Percentiles rank a stretch among this genome's conserved stretches.
Evolutionary conservation across 179 eudicot species (phyloP).

Genomic region (Corrigiola litoralis): DNA sequence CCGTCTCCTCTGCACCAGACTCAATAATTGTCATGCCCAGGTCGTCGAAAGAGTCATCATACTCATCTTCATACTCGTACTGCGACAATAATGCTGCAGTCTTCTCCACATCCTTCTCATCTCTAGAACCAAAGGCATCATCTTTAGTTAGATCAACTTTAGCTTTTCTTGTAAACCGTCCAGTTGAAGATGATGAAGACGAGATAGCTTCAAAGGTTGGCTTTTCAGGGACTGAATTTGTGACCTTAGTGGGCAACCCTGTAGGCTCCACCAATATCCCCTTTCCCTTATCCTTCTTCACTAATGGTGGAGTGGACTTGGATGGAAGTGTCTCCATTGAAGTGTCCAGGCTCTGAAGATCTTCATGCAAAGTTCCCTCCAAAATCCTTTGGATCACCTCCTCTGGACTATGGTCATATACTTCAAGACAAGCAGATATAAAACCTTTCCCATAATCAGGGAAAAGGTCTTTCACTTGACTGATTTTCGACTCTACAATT

Average conservation of each 20-base stretch:
- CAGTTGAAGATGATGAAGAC: conserved; percentile 39
- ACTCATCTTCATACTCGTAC: conserved; percentile 95
- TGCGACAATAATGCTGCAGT: conserved; percentile 59
- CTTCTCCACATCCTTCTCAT: conserved; percentile 49
- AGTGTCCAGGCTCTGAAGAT: conserved; percentile 57
- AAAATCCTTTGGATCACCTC: conserved; percentile 90
- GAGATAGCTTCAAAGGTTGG: conserved; percentile 25
- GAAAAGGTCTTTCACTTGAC: conserved; percentile 89
- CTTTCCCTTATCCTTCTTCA: conserved; percentile 72
- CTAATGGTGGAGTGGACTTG: conserved; percentile 32
- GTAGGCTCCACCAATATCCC: conserved; percentile 53
- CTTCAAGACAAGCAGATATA: conserved; percentile 84
- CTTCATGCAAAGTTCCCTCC: conserved; percentile 85
- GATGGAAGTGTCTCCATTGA: conserved; percentile 56
- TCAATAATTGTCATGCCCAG: conserved; percentile 72
- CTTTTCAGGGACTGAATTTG: conserved; percentile 20
- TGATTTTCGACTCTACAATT: conserved; percentile 74
- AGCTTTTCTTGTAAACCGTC: conserved; percentile 69
- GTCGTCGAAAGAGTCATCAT: conserved; percentile 96
- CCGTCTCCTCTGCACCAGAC: conserved; percentile 69
- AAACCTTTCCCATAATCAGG: conserved; percentile 93
- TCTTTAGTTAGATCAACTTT: conserved; percentile 30
- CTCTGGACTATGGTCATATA: conserved; percentile 80
- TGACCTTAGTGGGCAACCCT: conserved; percentile 16
- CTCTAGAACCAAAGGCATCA: conserved; percentile 41